Conservation (phyloP, 257 asterid species). For the Solanum bulbocastanum region DNA sequence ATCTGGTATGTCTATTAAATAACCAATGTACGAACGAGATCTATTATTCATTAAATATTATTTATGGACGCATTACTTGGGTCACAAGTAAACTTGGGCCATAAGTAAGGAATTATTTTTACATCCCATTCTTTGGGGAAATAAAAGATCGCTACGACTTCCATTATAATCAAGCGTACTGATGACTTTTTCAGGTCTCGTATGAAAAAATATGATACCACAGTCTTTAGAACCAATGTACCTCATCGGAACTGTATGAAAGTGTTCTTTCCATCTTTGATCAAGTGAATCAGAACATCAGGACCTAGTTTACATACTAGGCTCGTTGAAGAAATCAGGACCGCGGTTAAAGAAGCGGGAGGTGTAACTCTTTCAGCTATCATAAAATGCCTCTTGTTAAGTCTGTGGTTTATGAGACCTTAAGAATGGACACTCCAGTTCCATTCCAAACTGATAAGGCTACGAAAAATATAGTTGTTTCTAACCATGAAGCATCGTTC, state of each 20-base stretch:
- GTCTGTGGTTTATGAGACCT: constrained; percentile 15
- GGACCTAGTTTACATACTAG: constrained; percentile 16
- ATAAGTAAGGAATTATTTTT: too few species aligned
- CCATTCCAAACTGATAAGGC: constrained; percentile 11
- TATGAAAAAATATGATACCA: constrained; percentile 28
- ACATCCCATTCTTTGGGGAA: constrained; percentile 26
- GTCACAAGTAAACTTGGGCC: too few species aligned
- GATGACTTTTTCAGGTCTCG: constrained; percentile 35
- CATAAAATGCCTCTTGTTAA: constrained; percentile 7
- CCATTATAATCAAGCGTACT: constrained; percentile 29
- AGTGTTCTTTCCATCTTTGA: constrained; percentile 12
- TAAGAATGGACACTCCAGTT: constrained; percentile 18
- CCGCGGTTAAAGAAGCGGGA: constrained; percentile 3
- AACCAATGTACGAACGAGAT: too few species aligned
- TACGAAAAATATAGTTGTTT: constrained; percentile 1
- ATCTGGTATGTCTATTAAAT: too few species aligned
- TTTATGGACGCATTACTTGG: too few species aligned
- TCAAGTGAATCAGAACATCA: constrained; percentile 14
- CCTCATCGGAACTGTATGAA: constrained; percentile 39
- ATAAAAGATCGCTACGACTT: constrained; percentile 33
- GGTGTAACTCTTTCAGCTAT: constrained; percentile 1
- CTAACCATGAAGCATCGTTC: constrained; percentile 1
- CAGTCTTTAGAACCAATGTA: constrained; percentile 25
- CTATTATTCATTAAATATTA: too few species aligned
- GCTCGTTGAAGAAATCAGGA: not conserved